A percentile compares a stretch with the other conserved stretches of the same genome.
Evolutionary conservation across 2,329 filamentous ascomycete species (phyloP).

Genomic region (Magnaporthales sp.): DNA sequence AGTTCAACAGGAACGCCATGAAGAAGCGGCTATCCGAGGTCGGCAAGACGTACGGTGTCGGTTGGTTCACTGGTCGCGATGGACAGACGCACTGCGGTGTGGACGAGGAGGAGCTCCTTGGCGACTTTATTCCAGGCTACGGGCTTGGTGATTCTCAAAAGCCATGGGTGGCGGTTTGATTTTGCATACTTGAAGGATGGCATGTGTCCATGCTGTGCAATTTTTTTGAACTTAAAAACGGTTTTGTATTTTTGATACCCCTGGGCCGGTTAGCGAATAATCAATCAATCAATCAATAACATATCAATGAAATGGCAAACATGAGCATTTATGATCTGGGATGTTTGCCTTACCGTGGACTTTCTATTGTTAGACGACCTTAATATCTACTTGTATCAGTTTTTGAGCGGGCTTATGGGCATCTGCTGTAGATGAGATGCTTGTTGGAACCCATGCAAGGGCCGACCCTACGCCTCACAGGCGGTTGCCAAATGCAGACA

Average conservation of each 20-base stretch:
- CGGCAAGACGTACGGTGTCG: conserved; percentile 65
- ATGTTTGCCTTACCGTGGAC: too few relatives aligned
- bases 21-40: conserved; percentile 45
- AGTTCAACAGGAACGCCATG: conserved; percentile 53
- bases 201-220: background rate
- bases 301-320: too few relatives aligned
- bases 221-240: background rate
- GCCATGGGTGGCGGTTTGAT: conserved; percentile 33
- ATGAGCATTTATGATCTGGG: too few relatives aligned
- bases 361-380: too few relatives aligned
- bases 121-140: conserved; percentile 54
- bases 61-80: conserved; percentile 69
- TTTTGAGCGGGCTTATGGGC: too few relatives aligned
- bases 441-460: too few relatives aligned
- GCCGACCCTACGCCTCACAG: too few relatives aligned
- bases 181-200: background rate
- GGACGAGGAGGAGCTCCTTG: conserved; percentile 64
- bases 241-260: background rate
- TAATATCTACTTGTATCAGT: too few relatives aligned
- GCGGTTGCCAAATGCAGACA: too few relatives aligned
- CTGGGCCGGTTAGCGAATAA: too few relatives aligned
- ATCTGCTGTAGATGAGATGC: too few relatives aligned
- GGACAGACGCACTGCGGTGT: conserved; percentile 67
- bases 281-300: too few relatives aligned
- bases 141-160: conserved; percentile 38